Conservation (phyloP, 78 protist genomes). For the Dictyostelium citrinum region DNA sequence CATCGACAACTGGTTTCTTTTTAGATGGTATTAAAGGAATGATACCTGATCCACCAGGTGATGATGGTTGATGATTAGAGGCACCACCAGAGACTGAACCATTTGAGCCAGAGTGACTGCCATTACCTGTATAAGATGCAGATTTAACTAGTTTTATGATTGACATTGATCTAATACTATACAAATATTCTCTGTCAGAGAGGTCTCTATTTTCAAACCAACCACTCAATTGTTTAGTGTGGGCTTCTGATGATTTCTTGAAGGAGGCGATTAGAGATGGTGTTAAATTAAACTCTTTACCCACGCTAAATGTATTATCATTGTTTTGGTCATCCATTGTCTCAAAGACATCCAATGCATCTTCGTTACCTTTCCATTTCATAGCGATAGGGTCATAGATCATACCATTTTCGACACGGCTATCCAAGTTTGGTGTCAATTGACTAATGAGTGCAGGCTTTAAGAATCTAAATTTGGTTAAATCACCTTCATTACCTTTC, state of each 20-base stretch:
- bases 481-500: constrained; percentile 76
- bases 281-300: constrained; percentile 46
- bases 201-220: constrained; percentile 61
- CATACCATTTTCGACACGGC: constrained; percentile 74
- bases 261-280: neutral
- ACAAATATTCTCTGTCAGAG: constrained; percentile 7
- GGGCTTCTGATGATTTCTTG: neutral
- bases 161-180: constrained; percentile 58
- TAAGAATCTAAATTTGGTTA: constrained; percentile 48
- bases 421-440: constrained; percentile 9
- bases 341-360: constrained; percentile 62
- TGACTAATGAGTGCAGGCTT: constrained; percentile 62
- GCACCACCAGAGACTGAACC: neutral
- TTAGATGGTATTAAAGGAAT: neutral
- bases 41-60: constrained; percentile 4
- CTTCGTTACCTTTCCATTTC: constrained; percentile 83
- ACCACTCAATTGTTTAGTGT: constrained; percentile 6
- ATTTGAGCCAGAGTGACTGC: neutral
- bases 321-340: constrained; percentile 74
- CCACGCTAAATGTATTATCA: constrained; percentile 56
- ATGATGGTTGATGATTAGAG: neutral
- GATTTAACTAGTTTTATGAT: constrained; percentile 25
- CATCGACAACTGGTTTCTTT: constrained; percentile 42
- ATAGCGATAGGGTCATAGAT: constrained; percentile 64
- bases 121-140: neutral